These are phyloP conservation scores for Parastagonospora avenae DNA, from an alignment of 2,329 filamentous ascomycete species.

Conservation along the genomic window DNA sequence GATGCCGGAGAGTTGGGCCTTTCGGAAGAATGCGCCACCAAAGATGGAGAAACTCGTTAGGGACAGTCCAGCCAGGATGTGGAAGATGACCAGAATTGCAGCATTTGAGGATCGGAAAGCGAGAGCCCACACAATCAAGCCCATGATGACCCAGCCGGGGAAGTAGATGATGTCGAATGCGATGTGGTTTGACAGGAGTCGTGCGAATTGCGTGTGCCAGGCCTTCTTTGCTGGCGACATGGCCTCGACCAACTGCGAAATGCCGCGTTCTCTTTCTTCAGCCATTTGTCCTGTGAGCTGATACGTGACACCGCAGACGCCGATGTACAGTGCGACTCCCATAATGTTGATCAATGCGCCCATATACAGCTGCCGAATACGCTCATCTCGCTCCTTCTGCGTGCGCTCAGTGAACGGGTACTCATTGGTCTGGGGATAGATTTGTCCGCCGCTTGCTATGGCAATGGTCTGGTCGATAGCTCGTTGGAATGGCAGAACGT, in stretches of 20 bases:
- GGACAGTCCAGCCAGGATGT: constrained; percentile 76
- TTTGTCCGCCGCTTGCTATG: constrained; percentile 53
- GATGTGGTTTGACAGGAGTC: constrained; percentile 79
- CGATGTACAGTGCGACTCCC: constrained; percentile 78
- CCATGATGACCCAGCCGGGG: constrained; percentile 81
- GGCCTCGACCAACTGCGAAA: constrained; percentile 85
- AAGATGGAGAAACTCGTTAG: constrained; percentile 81
- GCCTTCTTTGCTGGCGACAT: constrained; percentile 80
- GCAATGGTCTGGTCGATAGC: constrained; percentile 78
- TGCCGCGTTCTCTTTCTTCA: constrained; percentile 81
- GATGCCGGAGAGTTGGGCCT: constrained; percentile 86
- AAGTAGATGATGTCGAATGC: constrained; percentile 80
- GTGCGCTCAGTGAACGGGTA: constrained; percentile 79
- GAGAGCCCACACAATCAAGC: constrained; percentile 66
- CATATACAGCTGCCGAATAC: constrained; percentile 74
- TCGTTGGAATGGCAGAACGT: constrained; percentile 77
- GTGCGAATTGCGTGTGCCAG: constrained; percentile 78
- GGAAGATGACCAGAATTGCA: constrained; percentile 61
- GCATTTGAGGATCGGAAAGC: constrained; percentile 57
- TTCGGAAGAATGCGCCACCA: constrained; percentile 82
- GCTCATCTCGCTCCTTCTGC: constrained; percentile 66
- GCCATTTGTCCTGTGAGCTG: constrained; percentile 87
- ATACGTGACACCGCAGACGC: constrained; percentile 81
- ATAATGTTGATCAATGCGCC: constrained; percentile 74
- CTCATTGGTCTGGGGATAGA: constrained; percentile 57